Conservation (phyloP, 2,329 filamentous ascomycete genomes). For the Arthroderma uncinatum region DNA sequence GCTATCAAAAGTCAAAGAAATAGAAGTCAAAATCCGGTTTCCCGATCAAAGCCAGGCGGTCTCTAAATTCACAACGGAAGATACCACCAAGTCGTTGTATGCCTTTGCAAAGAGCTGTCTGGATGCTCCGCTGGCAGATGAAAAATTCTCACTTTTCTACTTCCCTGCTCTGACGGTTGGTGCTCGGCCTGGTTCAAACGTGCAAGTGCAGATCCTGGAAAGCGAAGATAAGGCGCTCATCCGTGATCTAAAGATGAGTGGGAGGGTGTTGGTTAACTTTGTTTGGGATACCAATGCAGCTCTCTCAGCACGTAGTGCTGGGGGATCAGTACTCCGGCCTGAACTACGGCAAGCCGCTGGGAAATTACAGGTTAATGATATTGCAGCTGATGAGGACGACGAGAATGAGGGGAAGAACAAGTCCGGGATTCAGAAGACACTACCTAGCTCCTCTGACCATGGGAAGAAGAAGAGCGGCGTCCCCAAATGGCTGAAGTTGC, state of each 20-base stretch:
- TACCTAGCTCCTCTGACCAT: conserved; percentile 24
- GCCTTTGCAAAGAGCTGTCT: conserved; percentile 63
- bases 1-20: conserved; percentile 53
- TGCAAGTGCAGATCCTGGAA: conserved; percentile 27
- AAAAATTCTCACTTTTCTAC: conserved; percentile 62
- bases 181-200: conserved; percentile 15
- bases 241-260: conserved; percentile 56
- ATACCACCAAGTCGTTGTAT: conserved; percentile 64
- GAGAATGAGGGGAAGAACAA: conserved; percentile 23
- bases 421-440: conserved; percentile 29
- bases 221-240: conserved; percentile 50
- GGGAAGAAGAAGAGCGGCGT: conserved; percentile 31
- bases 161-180: conserved; percentile 28
- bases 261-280: conserved; percentile 63
- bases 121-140: conserved; percentile 41
- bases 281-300: conserved; percentile 58
- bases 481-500: conserved; percentile 63
- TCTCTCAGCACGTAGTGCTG: conserved; percentile 41
- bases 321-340: conserved; percentile 47
- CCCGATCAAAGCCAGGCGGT: conserved; percentile 74
- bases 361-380: conserved; percentile 54
- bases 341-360: conserved; percentile 53
- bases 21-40: conserved; percentile 72
- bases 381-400: conserved; percentile 32
- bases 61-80: conserved; percentile 54